Percentiles rank a stretch among this genome's conserved stretches.
phyloP scores from a whole-genome alignment of 495 filamentous ascomycete species.

The Aspergillus asperescens region DNA sequence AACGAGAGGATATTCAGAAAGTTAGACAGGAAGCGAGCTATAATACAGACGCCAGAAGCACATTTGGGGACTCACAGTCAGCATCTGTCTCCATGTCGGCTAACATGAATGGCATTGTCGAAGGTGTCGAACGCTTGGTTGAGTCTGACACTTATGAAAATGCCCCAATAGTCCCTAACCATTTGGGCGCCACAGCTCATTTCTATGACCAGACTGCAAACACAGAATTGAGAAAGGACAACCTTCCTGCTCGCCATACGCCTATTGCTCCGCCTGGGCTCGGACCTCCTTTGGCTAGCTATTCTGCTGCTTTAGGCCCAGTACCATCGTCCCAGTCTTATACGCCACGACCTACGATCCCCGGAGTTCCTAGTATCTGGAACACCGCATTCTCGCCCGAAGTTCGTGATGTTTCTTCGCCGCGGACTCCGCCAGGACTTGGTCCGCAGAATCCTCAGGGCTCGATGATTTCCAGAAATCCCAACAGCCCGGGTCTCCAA shows the following conservation, averaged over 20 bases:
- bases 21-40: constrained; percentile 21
- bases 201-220: constrained; percentile 20
- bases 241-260: constrained; percentile 20
- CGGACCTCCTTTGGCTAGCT: constrained; percentile 24
- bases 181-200: constrained; percentile 12
- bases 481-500: constrained; percentile 19
- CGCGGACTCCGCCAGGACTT: constrained; percentile 33
- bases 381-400: constrained; percentile 36
- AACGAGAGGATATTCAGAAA: constrained; percentile 42
- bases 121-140: constrained; percentile 54
- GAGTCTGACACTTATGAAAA: constrained; percentile 50
- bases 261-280: constrained; percentile 39
- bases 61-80: constrained; percentile 43
- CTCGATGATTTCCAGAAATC: constrained; percentile 16
- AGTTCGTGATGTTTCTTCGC: constrained; percentile 28
- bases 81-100: constrained; percentile 43
- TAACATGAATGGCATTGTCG: constrained; percentile 59
- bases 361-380: constrained; percentile 44
- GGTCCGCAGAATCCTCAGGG: constrained; percentile 23
- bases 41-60: constrained; percentile 33
- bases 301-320: constrained; percentile 21
- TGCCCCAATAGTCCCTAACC: constrained; percentile 26
- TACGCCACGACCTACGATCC: constrained; percentile 31
- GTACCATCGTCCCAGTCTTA: constrained; percentile 32
- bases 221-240: constrained; percentile 25